These are phyloP conservation scores for Candida pseudoglaebosa DNA, from an alignment of 805 yeast species.

Conservation along the genomic window DNA sequence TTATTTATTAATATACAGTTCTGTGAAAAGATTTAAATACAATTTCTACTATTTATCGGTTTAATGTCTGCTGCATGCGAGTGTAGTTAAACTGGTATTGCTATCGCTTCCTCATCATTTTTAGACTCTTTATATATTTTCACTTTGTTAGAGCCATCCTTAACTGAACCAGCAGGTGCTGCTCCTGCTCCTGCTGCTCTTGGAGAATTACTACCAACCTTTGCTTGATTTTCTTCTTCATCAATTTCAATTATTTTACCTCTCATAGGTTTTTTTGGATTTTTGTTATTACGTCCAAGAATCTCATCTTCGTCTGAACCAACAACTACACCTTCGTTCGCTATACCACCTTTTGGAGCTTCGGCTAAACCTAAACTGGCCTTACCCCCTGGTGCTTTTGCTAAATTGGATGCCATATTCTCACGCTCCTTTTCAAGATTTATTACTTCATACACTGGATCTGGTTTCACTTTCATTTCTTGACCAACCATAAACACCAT, in stretches of 20 bases:
- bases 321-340: constrained; percentile 42
- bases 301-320: constrained; percentile 35
- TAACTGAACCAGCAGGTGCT: constrained; percentile 2
- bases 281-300: constrained; percentile 18
- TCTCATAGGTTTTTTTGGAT: neutral
- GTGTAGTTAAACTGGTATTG: too few relatives aligned
- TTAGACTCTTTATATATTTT: constrained; percentile 1
- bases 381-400: constrained; percentile 36
- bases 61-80: too few relatives aligned
- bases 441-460: constrained; percentile 26
- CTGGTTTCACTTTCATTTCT: constrained; percentile 27
- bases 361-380: constrained; percentile 37
- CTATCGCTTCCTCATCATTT: constrained; percentile 2
- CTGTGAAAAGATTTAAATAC: too few relatives aligned
- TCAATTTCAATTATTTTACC: neutral
- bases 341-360: constrained; percentile 46
- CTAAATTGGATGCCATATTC: constrained; percentile 37
- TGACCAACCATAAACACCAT: constrained; percentile 34
- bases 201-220: neutral
- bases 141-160: neutral
- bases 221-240: constrained; percentile 2
- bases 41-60: too few relatives aligned
- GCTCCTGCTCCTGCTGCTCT: neutral
- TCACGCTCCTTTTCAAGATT: constrained; percentile 27
- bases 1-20: too few relatives aligned